A percentile compares a stretch with the other conserved stretches of the same genome.
These are phyloP conservation scores for Aspergillus sp. DNA, from an alignment of 2,329 filamentous ascomycete species.

Conservation along the genomic window DNA sequence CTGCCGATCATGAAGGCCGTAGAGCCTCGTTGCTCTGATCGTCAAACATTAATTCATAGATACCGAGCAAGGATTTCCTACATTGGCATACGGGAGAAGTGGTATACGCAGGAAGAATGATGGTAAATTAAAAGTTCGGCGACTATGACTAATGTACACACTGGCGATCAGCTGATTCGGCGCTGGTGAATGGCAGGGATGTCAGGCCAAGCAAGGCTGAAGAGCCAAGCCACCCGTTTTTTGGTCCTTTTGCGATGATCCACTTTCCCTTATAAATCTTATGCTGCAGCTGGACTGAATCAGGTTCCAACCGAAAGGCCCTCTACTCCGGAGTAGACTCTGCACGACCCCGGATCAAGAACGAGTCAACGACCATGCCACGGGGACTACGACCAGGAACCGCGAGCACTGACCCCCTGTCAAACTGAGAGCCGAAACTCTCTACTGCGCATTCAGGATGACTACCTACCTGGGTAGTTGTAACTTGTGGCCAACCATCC, in stretches of 20 bases:
- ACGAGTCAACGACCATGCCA: neutral
- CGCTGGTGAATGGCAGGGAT: neutral
- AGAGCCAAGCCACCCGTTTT: neutral
- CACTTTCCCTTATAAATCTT: neutral
- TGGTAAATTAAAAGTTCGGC: too few relatives aligned
- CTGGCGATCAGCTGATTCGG: neutral
- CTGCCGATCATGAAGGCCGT: too few relatives aligned
- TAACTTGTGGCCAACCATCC: too few relatives aligned
- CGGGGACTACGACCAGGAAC: neutral
- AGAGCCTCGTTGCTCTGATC: too few relatives aligned
- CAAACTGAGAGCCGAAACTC: neutral
- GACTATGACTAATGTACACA: too few relatives aligned
- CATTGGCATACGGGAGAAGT: too few relatives aligned
- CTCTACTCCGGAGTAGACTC: neutral
- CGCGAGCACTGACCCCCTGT: neutral
- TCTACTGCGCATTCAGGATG: neutral
- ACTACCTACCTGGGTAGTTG: too few relatives aligned
- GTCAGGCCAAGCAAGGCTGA: neutral
- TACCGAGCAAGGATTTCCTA: too few relatives aligned
- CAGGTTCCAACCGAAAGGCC: neutral
- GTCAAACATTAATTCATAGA: too few relatives aligned
- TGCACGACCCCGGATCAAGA: neutral
- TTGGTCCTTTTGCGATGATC: neutral
- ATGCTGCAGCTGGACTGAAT: neutral
- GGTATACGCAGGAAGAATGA: too few relatives aligned